Percentiles rank a stretch among this genome's conserved stretches.
Conservation (phyloP, 805 yeast genomes). For the Saccharomycopsis capsularis region DNA sequence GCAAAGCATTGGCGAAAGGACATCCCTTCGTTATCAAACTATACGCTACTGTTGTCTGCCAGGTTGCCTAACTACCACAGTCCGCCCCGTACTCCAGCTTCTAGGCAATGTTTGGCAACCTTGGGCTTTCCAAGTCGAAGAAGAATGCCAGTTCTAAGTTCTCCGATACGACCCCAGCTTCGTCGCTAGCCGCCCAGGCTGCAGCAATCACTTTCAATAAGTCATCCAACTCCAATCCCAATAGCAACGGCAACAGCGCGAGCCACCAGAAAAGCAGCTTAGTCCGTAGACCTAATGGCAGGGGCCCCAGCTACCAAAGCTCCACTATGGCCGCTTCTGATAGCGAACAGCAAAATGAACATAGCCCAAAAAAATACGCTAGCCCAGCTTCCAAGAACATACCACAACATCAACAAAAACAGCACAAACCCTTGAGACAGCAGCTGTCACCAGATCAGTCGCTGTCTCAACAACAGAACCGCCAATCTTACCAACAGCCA, state of each 20-base stretch:
- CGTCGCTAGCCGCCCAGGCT: constrained; percentile 15
- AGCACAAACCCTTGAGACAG: not conserved
- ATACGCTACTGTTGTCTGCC: too few relatives aligned
- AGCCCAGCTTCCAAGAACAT: not conserved
- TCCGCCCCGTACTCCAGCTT: not conserved
- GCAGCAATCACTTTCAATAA: constrained; percentile 20
- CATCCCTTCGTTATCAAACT: too few relatives aligned
- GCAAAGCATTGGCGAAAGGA: too few relatives aligned
- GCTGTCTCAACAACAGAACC: not conserved
- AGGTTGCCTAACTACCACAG: too few relatives aligned
- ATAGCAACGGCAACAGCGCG: not conserved
- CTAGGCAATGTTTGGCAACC: constrained; percentile 6
- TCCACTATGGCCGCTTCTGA: not conserved
- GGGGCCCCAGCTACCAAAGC: too few relatives aligned
- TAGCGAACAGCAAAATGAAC: not conserved
- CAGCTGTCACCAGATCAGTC: not conserved
- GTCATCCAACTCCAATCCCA: not conserved
- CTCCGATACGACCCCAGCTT: not conserved
- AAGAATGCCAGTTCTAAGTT: not conserved
- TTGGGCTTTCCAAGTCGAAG: not conserved
- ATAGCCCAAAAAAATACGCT: not conserved
- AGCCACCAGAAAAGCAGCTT: not conserved
- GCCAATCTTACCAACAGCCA: not conserved
- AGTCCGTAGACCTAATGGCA: not conserved
- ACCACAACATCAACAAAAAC: not conserved